Evolutionary conservation across 2,329 filamentous ascomycete genomes (phyloP), one percentile per base, ranked within the genome.

Genomic region (Pleurostoma richardsiae): DNA sequence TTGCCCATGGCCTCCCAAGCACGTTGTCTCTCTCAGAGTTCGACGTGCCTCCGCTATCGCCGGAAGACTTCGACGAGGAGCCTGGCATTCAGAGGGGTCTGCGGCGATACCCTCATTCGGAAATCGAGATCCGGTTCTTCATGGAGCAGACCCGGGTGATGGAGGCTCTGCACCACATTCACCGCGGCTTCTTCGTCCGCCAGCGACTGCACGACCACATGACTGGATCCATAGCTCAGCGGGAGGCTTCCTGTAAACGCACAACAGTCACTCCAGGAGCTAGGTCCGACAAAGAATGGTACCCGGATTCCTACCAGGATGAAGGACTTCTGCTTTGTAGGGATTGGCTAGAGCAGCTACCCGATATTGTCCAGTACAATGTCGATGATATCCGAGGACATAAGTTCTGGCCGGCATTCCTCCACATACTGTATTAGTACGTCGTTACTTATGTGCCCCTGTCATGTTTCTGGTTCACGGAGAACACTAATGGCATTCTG

Each of bases 1-100:
- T 50, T n/a, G 45, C 45, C 29, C 50, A 52, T 39, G 50, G 50
- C 10, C 44, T 51, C 33, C 49, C 49, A 2, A 51, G 51, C 39
- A 47, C 47, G 42, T 27, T 52, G 11, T 45, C 41, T 5, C 41
- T 48, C 27, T 42, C 46, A 5, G 47, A 48, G 27, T 49, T 51
- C 27, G 51, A 53, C 30, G 49, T 53, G 30, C 41, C 40, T 26
- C 45, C 47, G 6, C 40, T 50, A 19, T 45, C 47, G 10, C 43
- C 51, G 3, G 42, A 43, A 3, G 51, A 52, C 41, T 52, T 53
- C 38, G 41, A 44, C 41, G 51, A 52, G 36, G 47, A 49, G 40
- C 40, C 47, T 28, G 39, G 29, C 3, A 27, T 38, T 3, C 39
- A 30, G 10, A 28, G 29, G 10, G 43, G 29, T 33, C 27, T 43